Base-by-base conservation (phyloP, 2,329 filamentous ascomycete genomes). In the Fusarium guadeloupense region DNA sequence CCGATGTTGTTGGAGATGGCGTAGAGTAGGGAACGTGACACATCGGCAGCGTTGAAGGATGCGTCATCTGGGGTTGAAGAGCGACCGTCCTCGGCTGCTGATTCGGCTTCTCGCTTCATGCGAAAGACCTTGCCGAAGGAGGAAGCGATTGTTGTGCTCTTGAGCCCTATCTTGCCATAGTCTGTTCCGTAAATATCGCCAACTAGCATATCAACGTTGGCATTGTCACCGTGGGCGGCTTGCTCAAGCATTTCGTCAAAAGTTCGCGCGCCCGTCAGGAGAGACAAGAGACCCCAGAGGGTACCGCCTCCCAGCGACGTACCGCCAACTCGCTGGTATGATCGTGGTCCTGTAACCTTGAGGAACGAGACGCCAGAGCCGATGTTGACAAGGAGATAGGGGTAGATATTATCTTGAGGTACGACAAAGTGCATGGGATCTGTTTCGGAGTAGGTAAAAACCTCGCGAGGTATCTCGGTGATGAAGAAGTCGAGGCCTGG, bases 1-100 rank as follows among this genome's bases (percentile, higher is more conserved):
- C 95, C 95, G 63, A 98, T 97, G 77, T 98, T 98, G 80, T 98
- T 98, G 74, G 90, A 94, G 67, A 98, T 92, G 20, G 95, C 95
- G 77, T 97, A 99, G 0, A 99, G 85, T 16, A 99, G 83, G 40
- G 92, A 97, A 26, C 94, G 84, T 20, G 92, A 95, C 63, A 99
- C 92, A 75, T 99, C 95, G 72, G 93, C 88, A 30, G 87, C 83
- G 16, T 85, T 87, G 76, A 97, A 98, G 28, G 69, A 66, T 44
- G 66, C 54, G 39, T 70, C 54, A 39, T 69, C 56, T 55, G 84
- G 81, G 4, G 84, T 82, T 76, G 65, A 85, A 71, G 25, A 84
- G 61, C 85, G 86, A 25, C 84, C 85, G 68, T 94, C 91, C 75
- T 95, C 91, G 6, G 91, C 91, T 41, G 88, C 85, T 31, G 82